phyloP scores from a whole-genome alignment of 202 grass and related monocot species.

The Elaeis oleifera region DNA sequence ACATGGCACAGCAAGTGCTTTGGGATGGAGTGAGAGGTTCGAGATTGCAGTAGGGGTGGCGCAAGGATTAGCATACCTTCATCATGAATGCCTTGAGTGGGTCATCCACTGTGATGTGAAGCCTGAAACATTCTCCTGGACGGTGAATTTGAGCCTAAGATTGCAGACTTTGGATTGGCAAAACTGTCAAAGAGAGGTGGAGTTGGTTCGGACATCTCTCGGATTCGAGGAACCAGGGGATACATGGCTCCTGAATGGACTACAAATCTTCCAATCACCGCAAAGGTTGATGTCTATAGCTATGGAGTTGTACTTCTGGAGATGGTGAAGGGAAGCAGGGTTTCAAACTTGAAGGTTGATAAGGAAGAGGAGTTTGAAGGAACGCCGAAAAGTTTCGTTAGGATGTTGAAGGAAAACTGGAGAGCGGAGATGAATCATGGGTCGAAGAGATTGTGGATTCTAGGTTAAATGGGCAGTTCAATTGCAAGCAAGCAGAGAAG shows the following conservation, averaged over 20 bases:
- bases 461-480: conserved; percentile 42
- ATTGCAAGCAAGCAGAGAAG: conserved; percentile 27
- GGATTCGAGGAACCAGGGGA: conserved; percentile 41
- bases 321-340: conserved; percentile 31
- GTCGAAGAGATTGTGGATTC: conserved; percentile 27
- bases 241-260: conserved; percentile 14
- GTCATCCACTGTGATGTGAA: conserved; percentile 65
- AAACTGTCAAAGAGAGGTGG: conserved; percentile 38
- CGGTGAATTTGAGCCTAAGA: conserved; percentile 8
- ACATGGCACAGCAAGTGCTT: no score
- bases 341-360: conserved; percentile 35
- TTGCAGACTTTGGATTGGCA: conserved; percentile 30
- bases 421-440: conserved; percentile 20
- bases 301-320: conserved; percentile 59
- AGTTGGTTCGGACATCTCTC: conserved; percentile 25
- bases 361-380: conserved; percentile 8
- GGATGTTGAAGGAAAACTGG: conserved; percentile 27
- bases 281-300: conserved; percentile 64
- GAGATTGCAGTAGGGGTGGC: no score
- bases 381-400: not conserved
- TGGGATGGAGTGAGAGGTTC: no score
- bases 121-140: conserved; percentile 52
- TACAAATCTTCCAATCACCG: conserved; percentile 43
- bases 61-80: conserved; percentile 23
- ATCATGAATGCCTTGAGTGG: conserved; percentile 54